Evolutionary conservation across 2,329 filamentous ascomycete species (phyloP).

Genomic region (Stagonosporopsis tanaceti): DNA sequence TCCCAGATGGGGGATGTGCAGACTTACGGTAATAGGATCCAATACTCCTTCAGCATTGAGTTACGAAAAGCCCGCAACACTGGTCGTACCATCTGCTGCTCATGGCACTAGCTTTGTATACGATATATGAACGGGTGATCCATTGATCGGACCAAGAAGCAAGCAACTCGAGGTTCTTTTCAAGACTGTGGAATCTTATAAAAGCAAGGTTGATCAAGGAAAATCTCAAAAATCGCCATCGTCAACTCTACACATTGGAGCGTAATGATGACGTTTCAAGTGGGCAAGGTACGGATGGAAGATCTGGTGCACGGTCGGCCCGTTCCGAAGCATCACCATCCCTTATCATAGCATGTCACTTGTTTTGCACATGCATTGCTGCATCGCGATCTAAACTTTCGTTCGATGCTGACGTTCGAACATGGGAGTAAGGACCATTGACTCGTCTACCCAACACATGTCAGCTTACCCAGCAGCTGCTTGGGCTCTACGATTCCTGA

Average conservation of each 20-base stretch:
- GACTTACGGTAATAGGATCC: too few species aligned
- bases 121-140: too few species aligned
- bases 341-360: too few species aligned
- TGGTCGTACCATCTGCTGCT: too few species aligned
- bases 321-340: too few species aligned
- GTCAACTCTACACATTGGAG: background rate
- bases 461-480: background rate
- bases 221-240: background rate
- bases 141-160: too few species aligned
- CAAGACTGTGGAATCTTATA: background rate
- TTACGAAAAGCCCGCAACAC: too few species aligned
- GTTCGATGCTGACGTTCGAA: background rate
- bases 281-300: background rate
- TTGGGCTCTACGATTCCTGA: background rate
- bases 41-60: too few species aligned
- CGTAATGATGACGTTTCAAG: background rate
- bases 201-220: background rate
- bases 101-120: too few species aligned
- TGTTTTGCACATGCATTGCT: background rate
- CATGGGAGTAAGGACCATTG: background rate
- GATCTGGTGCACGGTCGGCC: too few species aligned
- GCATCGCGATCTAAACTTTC: background rate
- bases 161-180: too few species aligned
- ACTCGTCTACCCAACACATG: background rate
- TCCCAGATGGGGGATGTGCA: too few species aligned